Conservation (phyloP, 495 filamentous ascomycete species). For the Penicillium parvum region DNA sequence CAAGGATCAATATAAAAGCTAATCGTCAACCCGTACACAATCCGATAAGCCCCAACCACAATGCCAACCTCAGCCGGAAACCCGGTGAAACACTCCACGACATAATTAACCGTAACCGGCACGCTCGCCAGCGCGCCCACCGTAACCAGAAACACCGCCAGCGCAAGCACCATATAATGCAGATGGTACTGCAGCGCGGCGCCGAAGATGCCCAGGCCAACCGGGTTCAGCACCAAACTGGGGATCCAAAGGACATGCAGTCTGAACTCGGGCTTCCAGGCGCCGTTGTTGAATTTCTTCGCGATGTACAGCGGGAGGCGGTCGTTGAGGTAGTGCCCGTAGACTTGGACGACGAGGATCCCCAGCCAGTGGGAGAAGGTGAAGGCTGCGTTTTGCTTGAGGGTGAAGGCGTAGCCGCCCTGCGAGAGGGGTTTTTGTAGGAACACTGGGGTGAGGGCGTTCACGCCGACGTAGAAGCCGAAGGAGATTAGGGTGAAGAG, state of each 20-base stretch:
- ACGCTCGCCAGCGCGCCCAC: conserved; percentile 36
- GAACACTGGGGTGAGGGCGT: conserved; percentile 33
- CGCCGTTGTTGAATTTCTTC: conserved; percentile 29
- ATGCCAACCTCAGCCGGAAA: conserved; percentile 41
- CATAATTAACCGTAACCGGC: conserved; percentile 46
- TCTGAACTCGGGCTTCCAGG: conserved; percentile 51
- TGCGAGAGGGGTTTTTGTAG: conserved; percentile 37
- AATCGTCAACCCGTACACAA: conserved; percentile 41
- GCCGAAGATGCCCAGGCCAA: conserved; percentile 47
- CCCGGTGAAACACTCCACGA: conserved; percentile 42
- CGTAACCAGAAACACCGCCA: conserved; percentile 42
- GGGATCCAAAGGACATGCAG: conserved; percentile 46
- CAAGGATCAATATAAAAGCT: conserved; percentile 48
- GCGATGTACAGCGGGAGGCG: conserved; percentile 39
- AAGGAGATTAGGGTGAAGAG: conserved; percentile 43
- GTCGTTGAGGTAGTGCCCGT: conserved; percentile 43
- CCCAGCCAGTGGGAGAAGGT: conserved; percentile 49
- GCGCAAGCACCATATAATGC: conserved; percentile 45
- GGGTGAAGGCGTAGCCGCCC: conserved; percentile 49
- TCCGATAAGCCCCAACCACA: conserved; percentile 38
- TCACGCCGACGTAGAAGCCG: conserved; percentile 39
- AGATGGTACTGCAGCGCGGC: conserved; percentile 43
- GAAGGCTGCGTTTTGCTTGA: conserved; percentile 44
- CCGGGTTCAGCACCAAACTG: conserved; percentile 40
- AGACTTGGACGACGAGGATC: conserved; percentile 36